Conservation (phyloP, 2,329 filamentous ascomycete species). For the Paraphoma sp. region DNA sequence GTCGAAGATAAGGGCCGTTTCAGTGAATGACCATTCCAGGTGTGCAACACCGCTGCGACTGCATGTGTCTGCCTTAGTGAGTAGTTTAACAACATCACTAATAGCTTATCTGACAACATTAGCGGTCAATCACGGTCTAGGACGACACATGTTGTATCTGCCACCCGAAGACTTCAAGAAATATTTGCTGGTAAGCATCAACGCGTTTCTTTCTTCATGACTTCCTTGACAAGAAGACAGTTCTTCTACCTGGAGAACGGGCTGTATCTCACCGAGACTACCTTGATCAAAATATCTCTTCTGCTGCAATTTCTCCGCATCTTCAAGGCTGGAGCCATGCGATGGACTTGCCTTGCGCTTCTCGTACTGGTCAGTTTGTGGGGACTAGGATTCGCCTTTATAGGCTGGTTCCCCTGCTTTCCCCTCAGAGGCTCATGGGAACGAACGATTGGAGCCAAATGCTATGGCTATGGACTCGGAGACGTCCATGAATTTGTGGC, state of each 20-base stretch:
- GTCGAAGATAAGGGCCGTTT: neutral
- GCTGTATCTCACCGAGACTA: conserved; percentile 38
- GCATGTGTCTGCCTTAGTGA: conserved; percentile 31
- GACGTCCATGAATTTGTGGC: conserved; percentile 25
- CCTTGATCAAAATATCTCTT: conserved; percentile 45
- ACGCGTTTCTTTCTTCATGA: neutral
- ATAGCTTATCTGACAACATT: conserved; percentile 8
- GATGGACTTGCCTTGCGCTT: conserved; percentile 32
- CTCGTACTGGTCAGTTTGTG: conserved; percentile 34
- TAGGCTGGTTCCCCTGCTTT: conserved; percentile 42
- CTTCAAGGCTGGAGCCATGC: conserved; percentile 40
- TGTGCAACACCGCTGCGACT: conserved; percentile 33
- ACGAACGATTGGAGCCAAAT: conserved; percentile 23
- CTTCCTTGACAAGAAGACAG: conserved; percentile 9
- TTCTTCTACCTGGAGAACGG: conserved; percentile 37
- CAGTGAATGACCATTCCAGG: conserved; percentile 10
- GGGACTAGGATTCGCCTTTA: conserved; percentile 37
- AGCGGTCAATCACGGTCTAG: conserved; percentile 42
- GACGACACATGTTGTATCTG: conserved; percentile 41
- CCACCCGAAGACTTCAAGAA: conserved; percentile 7
- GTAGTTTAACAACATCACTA: neutral
- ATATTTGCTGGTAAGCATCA: conserved; percentile 23
- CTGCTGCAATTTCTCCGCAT: conserved; percentile 47
- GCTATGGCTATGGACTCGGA: conserved; percentile 37
- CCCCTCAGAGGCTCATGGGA: conserved; percentile 36